Percentiles rank a stretch among this genome's conserved stretches.
Evolutionary conservation across 768 basidiomycete genomes (phyloP).

Genomic region (Kockovaella imperatae): DNA sequence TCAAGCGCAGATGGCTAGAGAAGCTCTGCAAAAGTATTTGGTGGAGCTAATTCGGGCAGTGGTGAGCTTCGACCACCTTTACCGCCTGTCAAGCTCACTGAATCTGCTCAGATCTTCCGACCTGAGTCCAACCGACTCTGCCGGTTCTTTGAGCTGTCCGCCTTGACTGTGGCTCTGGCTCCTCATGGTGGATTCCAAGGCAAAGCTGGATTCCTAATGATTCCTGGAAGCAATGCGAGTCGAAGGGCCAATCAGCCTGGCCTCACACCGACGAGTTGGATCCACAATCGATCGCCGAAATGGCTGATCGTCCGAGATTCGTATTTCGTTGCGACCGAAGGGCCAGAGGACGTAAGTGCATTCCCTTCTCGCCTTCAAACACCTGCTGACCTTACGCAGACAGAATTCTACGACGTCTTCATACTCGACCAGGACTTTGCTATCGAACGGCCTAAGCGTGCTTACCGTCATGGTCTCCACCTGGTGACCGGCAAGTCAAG

Average conservation of each 20-base stretch:
- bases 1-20: slow-evolving; percentile 60
- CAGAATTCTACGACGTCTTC: slow-evolving; percentile 89
- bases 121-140: slow-evolving; percentile 81
- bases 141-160: slow-evolving; percentile 84
- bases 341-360: slow-evolving; percentile 67
- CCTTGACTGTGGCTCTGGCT: slow-evolving; percentile 72
- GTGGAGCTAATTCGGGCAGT: slow-evolving; percentile 80
- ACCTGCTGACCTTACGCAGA: slow-evolving; percentile 46
- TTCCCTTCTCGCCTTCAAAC: not conserved
- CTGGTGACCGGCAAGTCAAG: slow-evolving; percentile 50
- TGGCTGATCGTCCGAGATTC: slow-evolving; percentile 93
- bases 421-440: slow-evolving; percentile 79
- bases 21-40: slow-evolving; percentile 78
- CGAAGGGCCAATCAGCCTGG: slow-evolving; percentile 45
- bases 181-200: slow-evolving; percentile 70
- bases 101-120: slow-evolving; percentile 75
- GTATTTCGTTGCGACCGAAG: slow-evolving; percentile 76
- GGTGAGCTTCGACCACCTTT: slow-evolving; percentile 49
- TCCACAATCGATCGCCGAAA: slow-evolving; percentile 53
- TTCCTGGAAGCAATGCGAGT: slow-evolving; percentile 40
- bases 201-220: slow-evolving; percentile 73
- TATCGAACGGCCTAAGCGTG: slow-evolving; percentile 81
- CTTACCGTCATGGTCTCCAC: slow-evolving; percentile 76
- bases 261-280: slow-evolving; percentile 46
- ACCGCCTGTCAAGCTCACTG: not conserved